phyloP scores from a whole-genome alignment of 2,329 filamentous ascomycete genomes.

The Verticillium zaregamsianum region DNA sequence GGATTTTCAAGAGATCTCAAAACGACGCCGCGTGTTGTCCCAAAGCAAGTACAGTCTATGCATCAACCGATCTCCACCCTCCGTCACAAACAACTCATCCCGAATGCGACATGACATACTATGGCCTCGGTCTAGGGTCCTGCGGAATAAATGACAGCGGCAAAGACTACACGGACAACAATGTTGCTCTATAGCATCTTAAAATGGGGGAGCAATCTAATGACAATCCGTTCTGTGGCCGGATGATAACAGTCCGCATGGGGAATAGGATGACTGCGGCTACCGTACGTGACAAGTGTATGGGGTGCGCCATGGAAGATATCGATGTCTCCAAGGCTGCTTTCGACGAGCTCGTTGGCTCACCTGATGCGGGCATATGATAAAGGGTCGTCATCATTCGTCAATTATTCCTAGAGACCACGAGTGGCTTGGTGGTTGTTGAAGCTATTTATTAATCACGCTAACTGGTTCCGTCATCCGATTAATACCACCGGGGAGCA shows the following conservation, averaged over 20 bases:
- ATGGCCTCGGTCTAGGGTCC: constrained; percentile 5
- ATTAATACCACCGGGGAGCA: no score
- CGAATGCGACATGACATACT: constrained; percentile 9
- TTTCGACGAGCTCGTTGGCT: constrained; percentile 3
- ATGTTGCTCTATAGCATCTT: constrained; percentile 7
- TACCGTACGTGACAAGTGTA: constrained; percentile 8
- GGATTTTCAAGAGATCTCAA: not conserved
- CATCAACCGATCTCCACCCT: no score
- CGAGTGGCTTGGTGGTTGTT: no score
- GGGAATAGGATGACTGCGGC: not conserved
- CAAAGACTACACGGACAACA: not conserved
- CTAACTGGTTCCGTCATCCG: no score
- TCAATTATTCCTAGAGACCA: no score
- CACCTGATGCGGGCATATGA: constrained; percentile 1
- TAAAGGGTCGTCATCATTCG: no score
- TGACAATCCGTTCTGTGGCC: constrained; percentile 6
- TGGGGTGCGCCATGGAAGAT: constrained; percentile 3
- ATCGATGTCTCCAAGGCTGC: constrained; percentile 6
- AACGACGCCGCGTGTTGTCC: constrained; percentile 89
- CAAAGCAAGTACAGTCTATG: no score
- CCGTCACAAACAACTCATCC: no score
- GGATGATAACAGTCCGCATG: not conserved
- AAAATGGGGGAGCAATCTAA: constrained; percentile 8
- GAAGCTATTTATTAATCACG: no score
- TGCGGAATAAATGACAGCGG: constrained; percentile 4